phyloP scores from a whole-genome alignment of 495 filamentous ascomycete species.

The Tirmania nivea region DNA sequence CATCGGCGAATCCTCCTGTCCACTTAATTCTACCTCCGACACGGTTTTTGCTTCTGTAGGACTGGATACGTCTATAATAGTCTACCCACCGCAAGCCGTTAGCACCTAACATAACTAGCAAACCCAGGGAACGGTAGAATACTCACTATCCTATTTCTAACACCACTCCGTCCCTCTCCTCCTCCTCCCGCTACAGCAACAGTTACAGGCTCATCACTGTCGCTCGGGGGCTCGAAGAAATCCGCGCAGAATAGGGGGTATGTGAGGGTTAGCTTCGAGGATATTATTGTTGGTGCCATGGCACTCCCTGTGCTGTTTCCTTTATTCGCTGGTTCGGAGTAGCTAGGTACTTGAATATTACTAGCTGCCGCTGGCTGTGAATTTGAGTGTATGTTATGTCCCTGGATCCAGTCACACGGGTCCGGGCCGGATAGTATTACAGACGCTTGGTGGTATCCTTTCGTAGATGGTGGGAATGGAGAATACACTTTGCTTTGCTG shows the following conservation, averaged over 20 bases:
- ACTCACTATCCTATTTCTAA: conserved; percentile 74
- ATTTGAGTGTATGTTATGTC: no score
- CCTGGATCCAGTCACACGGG: no score
- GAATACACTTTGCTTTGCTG: no score
- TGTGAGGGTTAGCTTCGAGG: conserved; percentile 46
- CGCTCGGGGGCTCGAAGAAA: conserved; percentile 41
- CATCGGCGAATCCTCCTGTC: conserved; percentile 80
- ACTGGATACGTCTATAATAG: no score
- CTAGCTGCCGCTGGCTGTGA: no score
- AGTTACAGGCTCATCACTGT: not conserved
- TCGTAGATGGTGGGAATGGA: no score
- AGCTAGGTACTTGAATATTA: no score
- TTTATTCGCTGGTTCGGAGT: no score
- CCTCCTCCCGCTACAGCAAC: conserved; percentile 82
- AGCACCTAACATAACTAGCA: no score
- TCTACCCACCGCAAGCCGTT: no score
- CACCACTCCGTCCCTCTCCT: conserved; percentile 63
- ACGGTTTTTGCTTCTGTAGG: not conserved
- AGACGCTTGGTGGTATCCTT: no score
- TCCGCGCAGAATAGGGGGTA: conserved; percentile 83
- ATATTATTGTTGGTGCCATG: conserved; percentile 34
- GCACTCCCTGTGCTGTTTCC: not conserved
- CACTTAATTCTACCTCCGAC: conserved; percentile 46
- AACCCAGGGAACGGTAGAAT: not conserved
- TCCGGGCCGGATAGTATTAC: no score